Percentiles rank a stretch among this genome's conserved stretches.
Conservation (phyloP, 148 eudicot species). For the Amaranthus cruentus region DNA sequence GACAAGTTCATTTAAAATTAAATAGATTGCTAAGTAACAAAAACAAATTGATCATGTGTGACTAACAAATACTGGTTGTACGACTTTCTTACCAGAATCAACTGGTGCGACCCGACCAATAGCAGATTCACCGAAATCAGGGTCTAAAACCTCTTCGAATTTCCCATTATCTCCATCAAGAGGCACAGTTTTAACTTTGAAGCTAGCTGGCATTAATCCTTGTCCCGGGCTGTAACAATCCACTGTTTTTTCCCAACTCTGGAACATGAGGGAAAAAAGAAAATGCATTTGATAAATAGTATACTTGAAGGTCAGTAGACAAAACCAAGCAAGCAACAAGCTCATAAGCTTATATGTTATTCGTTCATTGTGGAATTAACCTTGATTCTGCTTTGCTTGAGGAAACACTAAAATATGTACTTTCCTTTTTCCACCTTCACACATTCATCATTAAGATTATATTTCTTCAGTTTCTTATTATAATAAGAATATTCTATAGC, state of each 20-base stretch:
- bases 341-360: not conserved
- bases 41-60: not conserved
- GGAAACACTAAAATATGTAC: not conserved
- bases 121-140: conserved; percentile 51
- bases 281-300: not conserved
- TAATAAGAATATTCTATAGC: no score
- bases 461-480: not conserved
- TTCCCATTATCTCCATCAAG: conserved; percentile 34
- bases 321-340: not conserved
- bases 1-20: not conserved
- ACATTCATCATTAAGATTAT: not conserved
- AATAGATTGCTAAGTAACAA: not conserved
- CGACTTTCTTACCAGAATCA: conserved; percentile 67
- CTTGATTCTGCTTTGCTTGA: not conserved
- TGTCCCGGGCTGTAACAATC: conserved; percentile 62
- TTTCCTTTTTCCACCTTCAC: not conserved
- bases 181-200: conserved; percentile 42
- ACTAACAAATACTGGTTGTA: not conserved
- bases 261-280: conserved; percentile 4
- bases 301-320: not conserved
- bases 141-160: conserved; percentile 46
- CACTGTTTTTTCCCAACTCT: conserved; percentile 99
- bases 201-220: conserved; percentile 54
- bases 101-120: conserved; percentile 86
- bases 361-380: not conserved